Evolutionary conservation across 1,284 basidiomycete species (phyloP).

Genomic region (Microbotryum intermedium): DNA sequence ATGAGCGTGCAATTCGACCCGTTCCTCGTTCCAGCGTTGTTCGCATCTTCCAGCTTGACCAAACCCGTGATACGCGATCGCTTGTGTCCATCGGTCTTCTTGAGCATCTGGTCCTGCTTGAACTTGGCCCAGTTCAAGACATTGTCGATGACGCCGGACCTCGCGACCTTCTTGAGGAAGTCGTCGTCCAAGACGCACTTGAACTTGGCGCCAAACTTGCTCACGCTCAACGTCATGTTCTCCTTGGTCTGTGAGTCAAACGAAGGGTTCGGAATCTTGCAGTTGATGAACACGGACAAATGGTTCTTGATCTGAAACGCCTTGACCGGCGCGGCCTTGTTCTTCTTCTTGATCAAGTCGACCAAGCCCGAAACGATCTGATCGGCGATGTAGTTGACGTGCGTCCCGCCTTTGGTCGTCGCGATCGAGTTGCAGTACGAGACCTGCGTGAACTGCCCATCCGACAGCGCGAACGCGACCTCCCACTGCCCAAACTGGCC

Average conservation of each 20-base stretch:
- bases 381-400: constrained; percentile 79
- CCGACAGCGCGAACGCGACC: constrained; percentile 85
- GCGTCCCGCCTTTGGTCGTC: constrained; percentile 93
- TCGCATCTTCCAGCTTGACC: constrained; percentile 91
- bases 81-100: constrained; percentile 94
- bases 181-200: constrained; percentile 68
- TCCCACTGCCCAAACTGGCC: constrained; percentile 83
- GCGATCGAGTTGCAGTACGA: constrained; percentile 98
- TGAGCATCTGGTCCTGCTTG: constrained; percentile 91
- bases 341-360: constrained; percentile 83
- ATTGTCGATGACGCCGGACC: constrained; percentile 84
- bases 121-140: constrained; percentile 93
- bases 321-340: constrained; percentile 77
- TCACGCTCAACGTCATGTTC: constrained; percentile 75
- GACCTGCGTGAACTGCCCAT: constrained; percentile 79
- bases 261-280: constrained; percentile 92
- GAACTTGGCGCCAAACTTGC: constrained; percentile 82
- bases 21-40: constrained; percentile 84
- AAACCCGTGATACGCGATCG: constrained; percentile 81
- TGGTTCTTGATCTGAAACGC: constrained; percentile 91
- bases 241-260: constrained; percentile 99
- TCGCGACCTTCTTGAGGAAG: constrained; percentile 90
- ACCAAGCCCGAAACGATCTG: constrained; percentile 72
- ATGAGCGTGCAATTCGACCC: constrained; percentile 87
- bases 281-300: constrained; percentile 98